Evolutionary conservation across 2,329 filamentous ascomycete species (phyloP).

Genomic region (Paramyrothecium sp.): DNA sequence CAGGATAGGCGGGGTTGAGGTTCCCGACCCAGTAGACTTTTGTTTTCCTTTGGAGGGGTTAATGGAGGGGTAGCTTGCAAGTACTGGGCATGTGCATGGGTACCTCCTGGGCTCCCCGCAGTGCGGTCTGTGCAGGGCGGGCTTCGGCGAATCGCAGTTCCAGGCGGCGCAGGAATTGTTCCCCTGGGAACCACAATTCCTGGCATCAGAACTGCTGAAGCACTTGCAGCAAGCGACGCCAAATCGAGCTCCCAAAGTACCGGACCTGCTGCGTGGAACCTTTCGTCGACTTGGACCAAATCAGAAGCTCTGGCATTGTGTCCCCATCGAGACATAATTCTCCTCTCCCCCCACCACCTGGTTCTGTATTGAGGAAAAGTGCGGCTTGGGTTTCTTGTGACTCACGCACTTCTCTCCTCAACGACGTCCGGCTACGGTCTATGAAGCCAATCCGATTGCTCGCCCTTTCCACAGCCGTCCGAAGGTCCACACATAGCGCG

Average conservation of each 20-base stretch:
- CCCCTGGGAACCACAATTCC: not conserved
- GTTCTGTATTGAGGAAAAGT: constrained; percentile 13
- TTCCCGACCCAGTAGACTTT: not conserved
- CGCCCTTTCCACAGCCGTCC: constrained; percentile 6
- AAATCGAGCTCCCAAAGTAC: not conserved
- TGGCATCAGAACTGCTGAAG: not conserved
- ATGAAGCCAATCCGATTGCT: constrained; percentile 23
- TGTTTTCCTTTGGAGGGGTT: not conserved
- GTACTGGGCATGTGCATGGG: not conserved
- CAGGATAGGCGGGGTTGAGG: not conserved
- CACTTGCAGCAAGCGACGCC: not conserved
- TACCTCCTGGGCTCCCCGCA: not conserved
- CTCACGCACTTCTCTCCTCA: constrained; percentile 19
- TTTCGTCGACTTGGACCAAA: not conserved
- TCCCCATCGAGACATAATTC: not conserved
- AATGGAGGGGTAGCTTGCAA: not conserved
- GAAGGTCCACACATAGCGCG: constrained; percentile 5
- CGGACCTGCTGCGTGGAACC: not conserved
- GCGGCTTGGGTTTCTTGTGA: constrained; percentile 21
- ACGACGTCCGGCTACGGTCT: constrained; percentile 11
- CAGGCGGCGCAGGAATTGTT: not conserved
- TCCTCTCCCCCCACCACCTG: constrained; percentile 15
- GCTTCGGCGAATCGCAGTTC: not conserved
- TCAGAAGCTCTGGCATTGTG: not conserved
- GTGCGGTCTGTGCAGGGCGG: not conserved